phyloP scores from a whole-genome alignment of 139 green algal species.

The Picochlorum sp. region DNA sequence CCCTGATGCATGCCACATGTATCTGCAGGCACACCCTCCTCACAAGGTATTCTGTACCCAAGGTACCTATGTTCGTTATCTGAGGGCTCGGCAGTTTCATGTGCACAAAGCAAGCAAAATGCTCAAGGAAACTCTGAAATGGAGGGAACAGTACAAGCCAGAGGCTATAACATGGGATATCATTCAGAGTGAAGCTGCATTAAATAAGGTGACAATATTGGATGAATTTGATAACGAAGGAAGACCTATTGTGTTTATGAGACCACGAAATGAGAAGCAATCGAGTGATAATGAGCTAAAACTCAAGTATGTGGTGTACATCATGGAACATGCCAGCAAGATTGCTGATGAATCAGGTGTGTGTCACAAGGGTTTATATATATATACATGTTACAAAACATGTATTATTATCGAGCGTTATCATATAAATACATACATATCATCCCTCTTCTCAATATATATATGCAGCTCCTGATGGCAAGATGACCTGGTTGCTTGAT shows the following conservation, averaged over 20 bases:
- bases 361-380: neutral
- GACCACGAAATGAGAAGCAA: constrained; percentile 42
- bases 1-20: neutral
- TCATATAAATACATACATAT: neutral
- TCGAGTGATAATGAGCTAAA: constrained; percentile 17
- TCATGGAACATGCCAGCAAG: constrained; percentile 53
- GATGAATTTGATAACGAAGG: constrained; percentile 44
- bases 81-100: constrained; percentile 60
- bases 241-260: constrained; percentile 65
- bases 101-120: constrained; percentile 59
- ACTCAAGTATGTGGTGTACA: constrained; percentile 73
- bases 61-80: constrained; percentile 63
- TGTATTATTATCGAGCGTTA: no score
- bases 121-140: constrained; percentile 30
- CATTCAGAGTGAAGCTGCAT: constrained; percentile 41
- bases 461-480: constrained; percentile 34
- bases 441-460: no score
- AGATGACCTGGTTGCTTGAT: constrained; percentile 71
- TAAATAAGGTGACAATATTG: constrained; percentile 64
- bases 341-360: constrained; percentile 34
- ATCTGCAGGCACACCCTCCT: constrained; percentile 12
- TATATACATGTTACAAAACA: no score
- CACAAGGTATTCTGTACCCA: constrained; percentile 41
- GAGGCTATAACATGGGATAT: constrained; percentile 53
- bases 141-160: constrained; percentile 54